Evolutionary conservation across 2,329 filamentous ascomycete genomes (phyloP).

Genomic region (Cladosporium sp.): DNA sequence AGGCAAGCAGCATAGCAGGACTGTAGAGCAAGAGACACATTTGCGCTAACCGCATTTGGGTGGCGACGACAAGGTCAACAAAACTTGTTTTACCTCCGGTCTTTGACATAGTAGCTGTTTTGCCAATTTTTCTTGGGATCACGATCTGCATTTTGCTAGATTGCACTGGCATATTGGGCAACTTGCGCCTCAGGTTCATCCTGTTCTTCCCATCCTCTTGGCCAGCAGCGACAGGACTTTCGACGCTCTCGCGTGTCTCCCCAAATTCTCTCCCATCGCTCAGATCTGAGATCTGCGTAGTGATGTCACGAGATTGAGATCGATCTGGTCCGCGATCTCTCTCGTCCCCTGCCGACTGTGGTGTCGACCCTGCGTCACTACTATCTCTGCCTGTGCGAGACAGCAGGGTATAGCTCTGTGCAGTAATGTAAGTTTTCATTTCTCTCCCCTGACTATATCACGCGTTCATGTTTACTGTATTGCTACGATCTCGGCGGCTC

Average conservation of each 20-base stretch:
- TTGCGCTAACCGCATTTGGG: not conserved
- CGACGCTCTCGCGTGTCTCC: too few species aligned
- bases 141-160: not conserved
- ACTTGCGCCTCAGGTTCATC: too few species aligned
- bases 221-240: not conserved
- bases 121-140: not conserved
- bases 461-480: constrained; percentile 12
- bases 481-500: constrained; percentile 1
- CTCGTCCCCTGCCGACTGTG: not conserved
- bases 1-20: too few species aligned
- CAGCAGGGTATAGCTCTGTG: not conserved
- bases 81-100: not conserved
- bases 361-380: constrained; percentile 11
- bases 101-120: not conserved
- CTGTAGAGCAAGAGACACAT: not conserved
- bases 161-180: too few species aligned
- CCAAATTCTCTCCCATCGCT: constrained; percentile 19
- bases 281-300: constrained; percentile 15
- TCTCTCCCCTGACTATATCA: not conserved
- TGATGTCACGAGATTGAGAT: constrained; percentile 9
- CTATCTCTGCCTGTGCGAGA: not conserved
- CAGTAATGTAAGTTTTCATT: not conserved
- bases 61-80: not conserved
- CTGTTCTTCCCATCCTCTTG: not conserved
- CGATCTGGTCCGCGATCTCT: not conserved